Evolutionary conservation across 1,139 yeast species (phyloP).

Genomic region (Kodamaea sp.): DNA sequence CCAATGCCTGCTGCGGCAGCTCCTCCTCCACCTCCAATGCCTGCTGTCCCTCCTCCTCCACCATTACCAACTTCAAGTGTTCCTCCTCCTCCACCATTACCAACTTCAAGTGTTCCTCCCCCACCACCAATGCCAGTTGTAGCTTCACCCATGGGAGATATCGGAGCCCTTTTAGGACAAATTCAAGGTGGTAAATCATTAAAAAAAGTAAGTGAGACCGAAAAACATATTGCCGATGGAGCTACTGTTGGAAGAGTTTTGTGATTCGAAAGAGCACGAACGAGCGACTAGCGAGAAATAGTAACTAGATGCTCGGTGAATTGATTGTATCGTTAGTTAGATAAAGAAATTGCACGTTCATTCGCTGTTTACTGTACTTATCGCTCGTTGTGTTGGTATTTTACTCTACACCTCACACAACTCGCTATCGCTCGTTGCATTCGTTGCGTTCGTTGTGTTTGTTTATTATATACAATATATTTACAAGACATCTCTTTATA

Average conservation of each 20-base stretch:
- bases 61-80: conserved; percentile 15
- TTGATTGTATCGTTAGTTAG: too few species aligned
- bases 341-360: too few species aligned
- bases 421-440: too few species aligned
- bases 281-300: too few species aligned
- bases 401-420: too few species aligned
- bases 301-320: too few species aligned
- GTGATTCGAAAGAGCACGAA: conserved; percentile 18
- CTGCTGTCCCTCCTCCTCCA: conserved; percentile 18
- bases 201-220: conserved; percentile 44
- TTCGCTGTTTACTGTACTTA: too few species aligned
- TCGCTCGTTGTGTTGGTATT: too few species aligned
- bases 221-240: conserved; percentile 43
- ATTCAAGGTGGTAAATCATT: conserved; percentile 51
- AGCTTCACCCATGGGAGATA: conserved; percentile 26
- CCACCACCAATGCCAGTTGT: conserved; percentile 12
- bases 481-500: background rate
- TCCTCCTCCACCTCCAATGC: conserved; percentile 18
- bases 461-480: conserved; percentile 7
- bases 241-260: conserved; percentile 51
- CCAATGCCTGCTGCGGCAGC: conserved; percentile 10
- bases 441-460: too few species aligned
- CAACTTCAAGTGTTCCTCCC: conserved; percentile 23
- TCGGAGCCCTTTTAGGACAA: conserved; percentile 52
- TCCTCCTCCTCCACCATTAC: conserved; percentile 18